phyloP scores from a whole-genome alignment of 1,139 yeast genomes.

The Kazachstania sp. region DNA sequence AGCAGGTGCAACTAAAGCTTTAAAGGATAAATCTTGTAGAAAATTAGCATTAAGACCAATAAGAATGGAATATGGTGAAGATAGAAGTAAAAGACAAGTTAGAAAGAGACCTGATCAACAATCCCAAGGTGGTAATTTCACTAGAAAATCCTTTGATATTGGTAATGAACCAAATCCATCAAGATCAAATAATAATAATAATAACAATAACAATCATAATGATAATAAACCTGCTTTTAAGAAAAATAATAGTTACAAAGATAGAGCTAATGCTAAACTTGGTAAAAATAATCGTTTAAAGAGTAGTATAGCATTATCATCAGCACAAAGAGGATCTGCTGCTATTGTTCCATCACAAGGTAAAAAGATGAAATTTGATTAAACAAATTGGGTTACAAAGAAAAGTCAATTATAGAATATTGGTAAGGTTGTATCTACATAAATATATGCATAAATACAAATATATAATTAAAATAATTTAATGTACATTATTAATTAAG shows the following conservation, averaged over 20 bases:
- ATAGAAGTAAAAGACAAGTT: slow-evolving; percentile 64
- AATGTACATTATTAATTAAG: too few species aligned
- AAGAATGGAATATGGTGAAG: slow-evolving; percentile 91
- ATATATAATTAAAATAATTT: too few species aligned
- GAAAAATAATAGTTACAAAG: slow-evolving; percentile 21
- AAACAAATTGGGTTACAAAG: neutral
- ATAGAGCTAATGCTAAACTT: slow-evolving; percentile 6
- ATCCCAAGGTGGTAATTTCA: slow-evolving; percentile 1
- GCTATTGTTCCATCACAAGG: slow-evolving; percentile 90
- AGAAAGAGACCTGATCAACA: slow-evolving; percentile 27
- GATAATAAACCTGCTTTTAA: slow-evolving; percentile 6
- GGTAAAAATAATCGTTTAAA: slow-evolving; percentile 44
- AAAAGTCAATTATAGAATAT: neutral
- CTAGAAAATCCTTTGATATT: slow-evolving; percentile 14
- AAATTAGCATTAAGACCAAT: slow-evolving; percentile 65
- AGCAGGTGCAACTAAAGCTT: slow-evolving; percentile 73
- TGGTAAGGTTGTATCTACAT: neutral
- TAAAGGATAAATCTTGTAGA: slow-evolving; percentile 62
- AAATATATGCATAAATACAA: too few species aligned
- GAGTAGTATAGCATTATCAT: slow-evolving; percentile 82
- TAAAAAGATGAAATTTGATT: slow-evolving; percentile 65
- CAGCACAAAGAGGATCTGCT: slow-evolving; percentile 83
- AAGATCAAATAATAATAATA: too few species aligned
- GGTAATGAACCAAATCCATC: slow-evolving; percentile 7
- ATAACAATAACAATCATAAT: slow-evolving; percentile 1